Percentiles rank a stretch among this genome's conserved stretches.
Conservation (phyloP, 1,284 basidiomycete species). For the Boletellus sp. region DNA sequence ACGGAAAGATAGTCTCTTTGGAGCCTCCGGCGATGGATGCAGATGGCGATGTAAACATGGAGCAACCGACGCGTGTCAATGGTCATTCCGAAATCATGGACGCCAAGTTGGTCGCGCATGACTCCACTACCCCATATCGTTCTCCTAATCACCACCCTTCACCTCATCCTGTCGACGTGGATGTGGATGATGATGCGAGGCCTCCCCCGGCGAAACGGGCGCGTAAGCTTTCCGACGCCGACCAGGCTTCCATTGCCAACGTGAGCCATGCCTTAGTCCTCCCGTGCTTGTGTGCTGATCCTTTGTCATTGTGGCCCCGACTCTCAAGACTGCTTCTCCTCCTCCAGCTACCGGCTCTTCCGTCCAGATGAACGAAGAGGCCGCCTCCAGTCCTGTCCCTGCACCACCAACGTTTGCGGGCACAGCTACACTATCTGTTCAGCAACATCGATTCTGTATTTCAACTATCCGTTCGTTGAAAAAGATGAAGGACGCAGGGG, state of each 20-base stretch:
- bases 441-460: conserved; percentile 81
- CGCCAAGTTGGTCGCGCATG: conserved; percentile 22
- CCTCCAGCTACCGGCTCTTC: conserved; percentile 50
- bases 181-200: conserved; percentile 50
- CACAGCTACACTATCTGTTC: conserved; percentile 46
- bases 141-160: conserved; percentile 38
- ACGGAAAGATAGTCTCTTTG: conserved; percentile 19
- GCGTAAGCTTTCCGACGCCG: conserved; percentile 51
- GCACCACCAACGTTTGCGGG: conserved; percentile 36
- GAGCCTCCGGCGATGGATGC: conserved; percentile 21
- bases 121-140: conserved; percentile 35
- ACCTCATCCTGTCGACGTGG: conserved; percentile 24
- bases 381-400: conserved; percentile 36
- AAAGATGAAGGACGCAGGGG: conserved; percentile 79
- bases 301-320: not conserved
- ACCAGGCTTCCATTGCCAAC: conserved; percentile 54
- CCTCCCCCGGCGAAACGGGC: conserved; percentile 71
- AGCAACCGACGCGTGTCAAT: conserved; percentile 36
- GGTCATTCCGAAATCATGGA: conserved; percentile 29
- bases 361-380: conserved; percentile 33
- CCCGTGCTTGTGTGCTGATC: conserved; percentile 29
- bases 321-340: conserved; percentile 66
- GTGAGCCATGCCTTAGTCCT: conserved; percentile 53
- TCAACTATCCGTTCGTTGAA: conserved; percentile 82
- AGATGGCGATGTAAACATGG: conserved; percentile 52